A percentile compares a stretch with the other conserved stretches of the same genome.
These are phyloP conservation scores for Solanum virginianum DNA, from an alignment of 257 asterid genomes.

Conservation along the genomic window DNA sequence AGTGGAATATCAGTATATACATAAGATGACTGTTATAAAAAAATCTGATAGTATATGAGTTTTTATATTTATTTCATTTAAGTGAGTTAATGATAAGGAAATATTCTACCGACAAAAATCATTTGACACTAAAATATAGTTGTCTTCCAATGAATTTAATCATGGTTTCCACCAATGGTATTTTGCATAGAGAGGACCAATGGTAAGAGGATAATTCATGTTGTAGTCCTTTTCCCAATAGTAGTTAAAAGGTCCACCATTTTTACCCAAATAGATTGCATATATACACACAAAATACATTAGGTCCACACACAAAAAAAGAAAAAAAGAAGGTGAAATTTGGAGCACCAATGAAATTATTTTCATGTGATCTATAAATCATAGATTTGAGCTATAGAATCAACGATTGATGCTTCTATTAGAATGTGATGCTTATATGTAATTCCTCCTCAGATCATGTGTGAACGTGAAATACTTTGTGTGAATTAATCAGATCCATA, in stretches of 20 bases:
- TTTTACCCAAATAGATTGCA: neutral
- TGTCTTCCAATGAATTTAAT: neutral
- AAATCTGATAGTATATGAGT: neutral
- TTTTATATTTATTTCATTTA: neutral
- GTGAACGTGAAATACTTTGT: neutral
- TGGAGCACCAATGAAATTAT: neutral
- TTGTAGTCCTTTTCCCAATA: neutral
- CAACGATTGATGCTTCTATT: neutral
- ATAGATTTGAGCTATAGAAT: neutral
- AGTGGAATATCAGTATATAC: neutral
- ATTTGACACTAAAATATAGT: neutral
- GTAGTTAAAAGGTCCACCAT: neutral
- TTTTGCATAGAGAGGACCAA: neutral
- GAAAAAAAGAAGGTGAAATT: too few relatives aligned
- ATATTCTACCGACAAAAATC: neutral
- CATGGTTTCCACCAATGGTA: neutral
- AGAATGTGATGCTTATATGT: neutral
- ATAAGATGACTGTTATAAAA: neutral
- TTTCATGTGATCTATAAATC: neutral
- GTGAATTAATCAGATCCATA: neutral
- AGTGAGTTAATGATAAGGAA: neutral
- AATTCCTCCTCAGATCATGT: neutral
- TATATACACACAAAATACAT: neutral
- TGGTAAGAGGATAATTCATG: neutral
- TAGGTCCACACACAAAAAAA: too few relatives aligned